phyloP scores from a whole-genome alignment of 805 yeast genomes.

The Lipomyces starkeyi region DNA sequence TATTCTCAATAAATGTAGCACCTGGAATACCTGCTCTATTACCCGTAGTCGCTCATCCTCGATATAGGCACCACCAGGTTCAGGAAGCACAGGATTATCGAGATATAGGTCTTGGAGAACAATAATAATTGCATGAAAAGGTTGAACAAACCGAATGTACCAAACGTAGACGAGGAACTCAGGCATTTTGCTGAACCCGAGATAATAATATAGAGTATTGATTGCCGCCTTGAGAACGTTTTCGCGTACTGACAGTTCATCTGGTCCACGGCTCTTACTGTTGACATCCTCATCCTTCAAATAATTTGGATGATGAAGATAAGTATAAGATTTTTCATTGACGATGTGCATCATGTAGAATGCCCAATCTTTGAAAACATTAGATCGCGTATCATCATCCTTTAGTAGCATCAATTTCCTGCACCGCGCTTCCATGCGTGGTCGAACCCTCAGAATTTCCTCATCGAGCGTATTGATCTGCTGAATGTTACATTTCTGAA shows the following conservation, averaged over 20 bases:
- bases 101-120: constrained; percentile 27
- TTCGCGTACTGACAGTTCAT: constrained; percentile 14
- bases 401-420: constrained; percentile 3
- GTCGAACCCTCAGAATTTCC: constrained; percentile 19
- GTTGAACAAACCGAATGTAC: constrained; percentile 25
- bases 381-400: not conserved
- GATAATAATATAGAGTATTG: constrained; percentile 21
- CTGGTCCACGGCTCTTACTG: not conserved
- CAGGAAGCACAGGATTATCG: constrained; percentile 17
- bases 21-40: constrained; percentile 18
- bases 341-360: constrained; percentile 20
- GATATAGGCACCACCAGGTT: not conserved
- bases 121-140: constrained; percentile 28
- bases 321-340: constrained; percentile 21
- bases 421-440: constrained; percentile 23
- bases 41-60: constrained; percentile 22
- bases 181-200: constrained; percentile 20
- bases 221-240: constrained; percentile 22
- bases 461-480: constrained; percentile 25
- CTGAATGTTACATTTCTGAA: constrained; percentile 16
- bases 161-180: constrained; percentile 25
- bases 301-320: constrained; percentile 27
- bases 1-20: constrained; percentile 22
- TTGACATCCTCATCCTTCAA: constrained; percentile 14
- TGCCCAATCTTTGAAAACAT: constrained; percentile 11